These are phyloP conservation scores for Zymoseptoria ardabiliae DNA, from an alignment of 2,329 filamentous ascomycete species.

Conservation along the genomic window DNA sequence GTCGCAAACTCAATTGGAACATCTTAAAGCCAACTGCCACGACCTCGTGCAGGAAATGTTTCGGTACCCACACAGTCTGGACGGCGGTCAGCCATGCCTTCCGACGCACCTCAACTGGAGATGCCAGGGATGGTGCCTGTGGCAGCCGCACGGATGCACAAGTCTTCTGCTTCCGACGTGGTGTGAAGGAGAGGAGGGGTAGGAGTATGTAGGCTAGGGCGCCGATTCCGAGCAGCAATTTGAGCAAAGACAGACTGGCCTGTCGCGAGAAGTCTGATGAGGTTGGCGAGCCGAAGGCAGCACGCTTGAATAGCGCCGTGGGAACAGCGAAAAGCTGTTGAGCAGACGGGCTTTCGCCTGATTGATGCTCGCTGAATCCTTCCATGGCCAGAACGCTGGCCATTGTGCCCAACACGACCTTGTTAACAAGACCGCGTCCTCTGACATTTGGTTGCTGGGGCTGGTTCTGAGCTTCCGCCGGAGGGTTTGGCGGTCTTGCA, in stretches of 20 bases:
- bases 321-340: conserved; percentile 39
- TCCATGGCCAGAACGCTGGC: conserved; percentile 89
- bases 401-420: conserved; percentile 87
- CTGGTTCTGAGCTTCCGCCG: conserved; percentile 29
- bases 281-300: conserved; percentile 11
- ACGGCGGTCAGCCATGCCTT: conserved; percentile 91
- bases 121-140: conserved; percentile 63
- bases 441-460: conserved; percentile 33
- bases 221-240: conserved; percentile 45
- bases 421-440: conserved; percentile 51
- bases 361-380: conserved; percentile 60
- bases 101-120: conserved; percentile 75
- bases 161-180: conserved; percentile 46
- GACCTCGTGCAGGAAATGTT: conserved; percentile 79
- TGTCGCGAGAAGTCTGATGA: conserved; percentile 21
- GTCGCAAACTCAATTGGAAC: conserved; percentile 71
- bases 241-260: conserved; percentile 38
- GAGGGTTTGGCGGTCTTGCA: conserved; percentile 24
- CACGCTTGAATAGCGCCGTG: conserved; percentile 28
- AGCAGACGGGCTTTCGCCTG: conserved; percentile 43
- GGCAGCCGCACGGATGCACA: conserved; percentile 32
- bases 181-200: conserved; percentile 50
- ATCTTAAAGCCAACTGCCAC: conserved; percentile 74
- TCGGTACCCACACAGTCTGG: conserved; percentile 85
- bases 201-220: conserved; percentile 51